Base-by-base conservation (phyloP, 495 filamentous ascomycete species). In the Penicillium riverlandense region DNA sequence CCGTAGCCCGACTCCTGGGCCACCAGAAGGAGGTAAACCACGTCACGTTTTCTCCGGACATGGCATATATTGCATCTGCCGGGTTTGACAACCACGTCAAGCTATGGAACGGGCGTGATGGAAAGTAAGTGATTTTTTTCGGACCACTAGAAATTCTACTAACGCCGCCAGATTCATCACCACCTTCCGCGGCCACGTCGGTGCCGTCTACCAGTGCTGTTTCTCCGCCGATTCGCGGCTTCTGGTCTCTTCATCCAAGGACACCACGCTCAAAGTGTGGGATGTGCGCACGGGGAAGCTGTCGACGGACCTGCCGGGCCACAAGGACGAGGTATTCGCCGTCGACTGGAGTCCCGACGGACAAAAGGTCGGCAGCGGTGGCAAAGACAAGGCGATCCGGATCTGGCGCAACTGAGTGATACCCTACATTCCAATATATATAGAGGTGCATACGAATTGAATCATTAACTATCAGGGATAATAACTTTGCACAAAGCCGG, bases 21-120 rank as follows among this genome's bases (percentile, higher is more conserved):
- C 94, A 99, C 59, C 90, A 96, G 58, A 97, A 96, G 61, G 86
- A 87, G 54, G 88, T 99, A 45, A 97, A 96, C 65, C 84, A 96
- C 59, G 89, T 96, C 11, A 85, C 83, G 7, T 96, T 97, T 70
- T 96, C 89, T 0, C 88, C 90, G 0, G 88, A 95, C 53, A 90
- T 88, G 45, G 71, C 77, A 1, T 71, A 87, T 41, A 92, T 99
- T 53, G 94, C 94, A 1, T 90, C 83, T 7, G 83, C 86, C 12
- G 81, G 80, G 28, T 99, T 90, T 65, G 94, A 99, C 62, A 97
- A 97, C 62, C 83, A 86, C 48, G 83, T 90, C 53, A 95, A 92
- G 65, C 62, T 95, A 28, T 96, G 90, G 87, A 80, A 82, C 39
- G 82, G 72, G n/a, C 54, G 71, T 15, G 76, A 82, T 53, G 88